Evolutionary conservation across 1,284 basidiomycete genomes (phyloP), one percentile per base, ranked within the genome.

Genomic region (Cutaneotrichosporon dermatis): DNA sequence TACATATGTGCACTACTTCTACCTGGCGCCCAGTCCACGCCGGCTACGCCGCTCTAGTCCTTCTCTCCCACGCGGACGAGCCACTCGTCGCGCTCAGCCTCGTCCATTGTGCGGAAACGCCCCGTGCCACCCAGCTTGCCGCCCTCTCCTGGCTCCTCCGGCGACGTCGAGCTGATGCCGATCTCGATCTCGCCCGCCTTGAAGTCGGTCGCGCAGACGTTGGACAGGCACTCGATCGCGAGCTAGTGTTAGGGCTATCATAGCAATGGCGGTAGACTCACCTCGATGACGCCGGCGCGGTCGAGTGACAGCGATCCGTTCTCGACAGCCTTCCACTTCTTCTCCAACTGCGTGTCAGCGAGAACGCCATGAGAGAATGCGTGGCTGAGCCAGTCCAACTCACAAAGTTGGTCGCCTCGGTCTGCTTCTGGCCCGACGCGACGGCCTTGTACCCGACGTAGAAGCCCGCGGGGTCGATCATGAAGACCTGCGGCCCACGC

Each of bases 401-500:
- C 54, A 79, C 77, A 72, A 91, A 90, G 79, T 98, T 99, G 86
- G 94, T 97, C 4, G 93, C 93, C 75, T 99, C 96, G 69, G 96
- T 94, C 74, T 99, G 95, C 74, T 99, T 99, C 78, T 95, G 91
- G 1, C 96, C 96, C 1, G 92, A 88, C 0, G 94, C 87, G 2
- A 95, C 96, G 16, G 95, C 96, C 69, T 97, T 92, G 83, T 95
- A 99, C 1, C 96, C 96, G 48, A 97, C 91, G 76, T 93, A 99
- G 81, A 96, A 98, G 3, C 96, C 96, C 1, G 96, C 96, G 6
- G 96, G 96, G 76, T 99, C 96, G 60, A 99, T 87, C 80, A 97
- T 97, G 84, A 97, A 99, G 70, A 90, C 85, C 79, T 97, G 95
- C 11, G 96, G 94, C 13, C 91, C 91, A 49, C 79, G 79, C 75